Base-by-base conservation (phyloP, 2,329 filamentous ascomycete species). In the Calycina herbarum region DNA sequence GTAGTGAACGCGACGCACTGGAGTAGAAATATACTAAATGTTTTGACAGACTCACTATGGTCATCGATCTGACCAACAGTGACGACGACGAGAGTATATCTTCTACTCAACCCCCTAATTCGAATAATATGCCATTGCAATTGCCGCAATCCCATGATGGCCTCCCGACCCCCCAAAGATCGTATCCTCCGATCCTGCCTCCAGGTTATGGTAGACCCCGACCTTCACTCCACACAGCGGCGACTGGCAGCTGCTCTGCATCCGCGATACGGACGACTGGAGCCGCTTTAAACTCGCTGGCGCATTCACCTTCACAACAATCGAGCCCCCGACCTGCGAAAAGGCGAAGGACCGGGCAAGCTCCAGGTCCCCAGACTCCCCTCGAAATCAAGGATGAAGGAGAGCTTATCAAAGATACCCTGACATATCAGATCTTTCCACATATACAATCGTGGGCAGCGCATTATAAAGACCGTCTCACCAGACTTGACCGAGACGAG, bases 351-450 rank as follows among this genome's bases (percentile, higher is more conserved):
- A 51, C n/a, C 2, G 45, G 35, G 13, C 15, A 45, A 45, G 17
- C 17, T 17, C 17, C 17, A n/a, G 45, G 7, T 15, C 17, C 45
- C 11, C 45, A 24, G 24, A 20, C 20, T 5, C 45, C n/a, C n/a
- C n/a, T 51, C 8, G 45, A 24, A 51, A 51, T 51, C 45, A 51
- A 24, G 20, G 45, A 51, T 11, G 45, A 51, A 33, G 31, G 31
- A 24, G 45, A 51, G 45, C n/a, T 24, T 11, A 20, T 59, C 20
- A 8, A 17, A 20, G 45, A 15, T 60, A 58, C 29, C 27, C 69
- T 27, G 51, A 63, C 24, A 45, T n/a, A 45, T 8, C 69, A 70
- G 27, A 60, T 69, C 2, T 67, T 69, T 48, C 60, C 60, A 2
- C 67, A 71, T 42, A 65, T 71, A 40, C 57, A 54, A 10, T 17